Conservation (phyloP, 768 basidiomycete genomes). For the Royoungia palumana region DNA sequence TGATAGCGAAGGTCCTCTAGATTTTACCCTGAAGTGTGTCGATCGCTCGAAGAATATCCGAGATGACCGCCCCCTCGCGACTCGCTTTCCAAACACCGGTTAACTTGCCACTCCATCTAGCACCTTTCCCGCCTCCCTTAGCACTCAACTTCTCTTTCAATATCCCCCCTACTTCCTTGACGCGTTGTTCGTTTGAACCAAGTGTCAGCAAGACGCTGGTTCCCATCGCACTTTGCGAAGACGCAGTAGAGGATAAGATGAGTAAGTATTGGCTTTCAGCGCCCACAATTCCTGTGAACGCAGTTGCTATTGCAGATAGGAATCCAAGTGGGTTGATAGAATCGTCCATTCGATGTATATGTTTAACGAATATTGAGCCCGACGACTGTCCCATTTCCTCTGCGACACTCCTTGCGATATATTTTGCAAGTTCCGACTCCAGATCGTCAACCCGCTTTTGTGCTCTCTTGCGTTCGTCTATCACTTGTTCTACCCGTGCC, state of each 20-base stretch:
- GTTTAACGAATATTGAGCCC: constrained; percentile 38
- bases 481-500: constrained; percentile 62
- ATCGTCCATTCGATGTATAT: constrained; percentile 62
- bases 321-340: constrained; percentile 55
- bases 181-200: constrained; percentile 56
- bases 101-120: constrained; percentile 73
- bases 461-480: constrained; percentile 62
- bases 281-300: constrained; percentile 33
- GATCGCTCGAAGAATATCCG: constrained; percentile 17
- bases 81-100: constrained; percentile 40
- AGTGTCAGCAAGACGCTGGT: constrained; percentile 57
- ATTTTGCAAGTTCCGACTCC: constrained; percentile 58
- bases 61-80: constrained; percentile 18
- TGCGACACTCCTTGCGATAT: constrained; percentile 42
- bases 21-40: background rate
- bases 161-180: constrained; percentile 56
- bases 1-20: too few relatives aligned
- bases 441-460: constrained; percentile 69
- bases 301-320: constrained; percentile 53
- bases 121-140: constrained; percentile 78
- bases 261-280: constrained; percentile 39
- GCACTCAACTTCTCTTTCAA: constrained; percentile 56
- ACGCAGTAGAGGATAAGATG: constrained; percentile 61
- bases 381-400: constrained; percentile 33
- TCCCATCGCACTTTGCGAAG: constrained; percentile 48